These are phyloP conservation scores for Phylloporus arenicola DNA, from an alignment of 768 basidiomycete species.

Conservation along the genomic window DNA sequence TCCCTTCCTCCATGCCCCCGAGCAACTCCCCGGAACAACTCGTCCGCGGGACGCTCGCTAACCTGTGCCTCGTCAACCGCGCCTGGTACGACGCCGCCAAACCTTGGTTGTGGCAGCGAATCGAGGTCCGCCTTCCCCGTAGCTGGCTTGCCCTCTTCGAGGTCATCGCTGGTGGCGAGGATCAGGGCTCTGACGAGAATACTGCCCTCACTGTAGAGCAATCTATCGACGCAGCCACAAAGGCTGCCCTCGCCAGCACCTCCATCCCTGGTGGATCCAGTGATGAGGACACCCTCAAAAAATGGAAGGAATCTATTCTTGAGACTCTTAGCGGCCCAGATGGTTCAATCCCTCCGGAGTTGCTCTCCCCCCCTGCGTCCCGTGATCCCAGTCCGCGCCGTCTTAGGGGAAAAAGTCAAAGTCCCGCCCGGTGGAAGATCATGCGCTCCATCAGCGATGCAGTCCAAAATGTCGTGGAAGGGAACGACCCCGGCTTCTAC, in stretches of 20 bases:
- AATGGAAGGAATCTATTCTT: constrained; percentile 57
- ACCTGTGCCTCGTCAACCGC: constrained; percentile 71
- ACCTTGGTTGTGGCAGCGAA: constrained; percentile 80
- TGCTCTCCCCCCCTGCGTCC: constrained; percentile 74
- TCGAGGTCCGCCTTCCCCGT: constrained; percentile 80
- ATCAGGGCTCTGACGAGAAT: constrained; percentile 42
- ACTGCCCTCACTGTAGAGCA: constrained; percentile 59
- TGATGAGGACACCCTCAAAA: constrained; percentile 39
- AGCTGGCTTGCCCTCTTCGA: constrained; percentile 81
- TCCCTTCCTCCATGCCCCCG: constrained; percentile 72
- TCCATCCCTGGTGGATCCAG: constrained; percentile 32
- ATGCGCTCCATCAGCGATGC: constrained; percentile 75
- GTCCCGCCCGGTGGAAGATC: constrained; percentile 80
- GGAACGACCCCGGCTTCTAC: constrained; percentile 63
- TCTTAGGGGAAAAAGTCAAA: constrained; percentile 69
- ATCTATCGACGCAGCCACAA: constrained; percentile 63
- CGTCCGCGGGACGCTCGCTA: constrained; percentile 59
- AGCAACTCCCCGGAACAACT: constrained; percentile 64
- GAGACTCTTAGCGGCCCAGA: constrained; percentile 59
- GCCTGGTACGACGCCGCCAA: constrained; percentile 80
- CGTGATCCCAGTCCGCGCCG: constrained; percentile 81
- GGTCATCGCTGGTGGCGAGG: constrained; percentile 69
- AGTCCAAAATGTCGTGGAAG: constrained; percentile 63
- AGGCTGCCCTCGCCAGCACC: constrained; percentile 50
- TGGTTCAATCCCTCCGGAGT: constrained; percentile 63